Conservation (phyloP, 257 asterid species). For the Primulina eburnea region DNA sequence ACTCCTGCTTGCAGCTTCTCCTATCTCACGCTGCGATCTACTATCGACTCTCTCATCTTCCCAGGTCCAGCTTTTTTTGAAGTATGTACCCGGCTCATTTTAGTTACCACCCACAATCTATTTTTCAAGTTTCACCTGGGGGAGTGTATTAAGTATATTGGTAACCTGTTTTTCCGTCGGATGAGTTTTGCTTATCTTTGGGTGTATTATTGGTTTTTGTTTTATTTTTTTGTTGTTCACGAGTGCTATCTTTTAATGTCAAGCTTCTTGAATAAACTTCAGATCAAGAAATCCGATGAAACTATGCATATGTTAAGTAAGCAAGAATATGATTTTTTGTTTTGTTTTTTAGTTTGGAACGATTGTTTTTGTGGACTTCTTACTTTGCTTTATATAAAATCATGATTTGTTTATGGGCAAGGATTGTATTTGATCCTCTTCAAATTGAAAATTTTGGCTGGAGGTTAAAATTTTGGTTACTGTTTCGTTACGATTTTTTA, state of each 20-base stretch:
- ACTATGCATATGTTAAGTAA: conserved; percentile 12
- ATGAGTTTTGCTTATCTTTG: not conserved
- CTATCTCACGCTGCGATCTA: conserved; percentile 18
- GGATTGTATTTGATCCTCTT: conserved; percentile 21
- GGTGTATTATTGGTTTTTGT: not conserved
- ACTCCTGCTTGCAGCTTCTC: not conserved
- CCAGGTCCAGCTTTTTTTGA: not conserved
- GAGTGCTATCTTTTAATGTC: conserved; percentile 9
- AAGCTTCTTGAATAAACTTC: not conserved
- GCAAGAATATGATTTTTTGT: conserved; percentile 1
- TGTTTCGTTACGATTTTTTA: not conserved
- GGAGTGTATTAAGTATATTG: not conserved
- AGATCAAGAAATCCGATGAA: conserved; percentile 16
- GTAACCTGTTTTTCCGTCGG: conserved; percentile 2
- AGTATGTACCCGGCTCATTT: conserved; percentile 20
- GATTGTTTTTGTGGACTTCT: not conserved
- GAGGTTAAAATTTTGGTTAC: conserved; percentile 6
- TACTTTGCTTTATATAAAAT: not conserved
- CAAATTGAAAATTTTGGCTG: conserved; percentile 4
- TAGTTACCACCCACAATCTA: conserved; percentile 7
- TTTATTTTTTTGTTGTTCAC: not conserved
- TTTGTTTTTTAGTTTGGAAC: conserved; percentile 20
- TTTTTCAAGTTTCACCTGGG: not conserved
- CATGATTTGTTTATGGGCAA: conserved; percentile 6
- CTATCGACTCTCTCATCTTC: not conserved